A percentile compares a stretch with the other conserved stretches of the same genome.
phyloP scores from a whole-genome alignment of 208 protist species.

The Lotmaria passim region DNA sequence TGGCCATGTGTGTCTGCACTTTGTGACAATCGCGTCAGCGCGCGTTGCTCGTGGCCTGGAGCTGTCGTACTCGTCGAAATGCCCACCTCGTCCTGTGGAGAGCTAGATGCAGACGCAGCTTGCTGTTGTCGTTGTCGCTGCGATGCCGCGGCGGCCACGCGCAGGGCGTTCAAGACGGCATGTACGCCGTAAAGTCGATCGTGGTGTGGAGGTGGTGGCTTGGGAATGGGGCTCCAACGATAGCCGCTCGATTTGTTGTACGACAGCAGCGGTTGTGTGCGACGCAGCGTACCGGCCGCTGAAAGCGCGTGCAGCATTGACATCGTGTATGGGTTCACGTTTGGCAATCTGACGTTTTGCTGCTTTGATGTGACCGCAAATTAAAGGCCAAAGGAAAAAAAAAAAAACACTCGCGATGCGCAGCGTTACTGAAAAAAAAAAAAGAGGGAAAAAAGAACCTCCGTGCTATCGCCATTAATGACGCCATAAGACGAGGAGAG shows the following conservation, averaged over 20 bases:
- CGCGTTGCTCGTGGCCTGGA: too few species aligned
- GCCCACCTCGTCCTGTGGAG: not conserved
- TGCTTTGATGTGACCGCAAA: too few species aligned
- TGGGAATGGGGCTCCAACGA: slow-evolving; percentile 74
- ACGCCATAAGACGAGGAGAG: too few species aligned
- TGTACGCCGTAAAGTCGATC: slow-evolving; percentile 80
- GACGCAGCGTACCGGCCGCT: slow-evolving; percentile 11
- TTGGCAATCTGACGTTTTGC: too few species aligned
- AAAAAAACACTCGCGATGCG: not conserved
- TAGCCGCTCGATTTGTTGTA: slow-evolving; percentile 66
- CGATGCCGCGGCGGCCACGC: slow-evolving; percentile 38
- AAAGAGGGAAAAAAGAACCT: too few species aligned
- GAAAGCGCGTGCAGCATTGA: not conserved
- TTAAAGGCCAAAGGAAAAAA: too few species aligned
- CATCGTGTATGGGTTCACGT: not conserved
- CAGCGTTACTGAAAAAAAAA: too few species aligned
- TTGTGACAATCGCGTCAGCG: too few species aligned
- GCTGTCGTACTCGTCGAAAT: too few species aligned
- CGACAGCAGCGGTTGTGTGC: slow-evolving; percentile 32
- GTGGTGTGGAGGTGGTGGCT: slow-evolving; percentile 60
- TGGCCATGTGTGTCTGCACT: not conserved
- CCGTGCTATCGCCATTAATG: too few species aligned
- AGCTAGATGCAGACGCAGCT: not conserved
- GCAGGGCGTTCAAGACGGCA: slow-evolving; percentile 64
- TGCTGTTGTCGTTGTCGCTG: slow-evolving; percentile 7